phyloP scores from a whole-genome alignment of 2,329 filamentous ascomycete genomes.

The Pseudocercospora fijiensis region DNA sequence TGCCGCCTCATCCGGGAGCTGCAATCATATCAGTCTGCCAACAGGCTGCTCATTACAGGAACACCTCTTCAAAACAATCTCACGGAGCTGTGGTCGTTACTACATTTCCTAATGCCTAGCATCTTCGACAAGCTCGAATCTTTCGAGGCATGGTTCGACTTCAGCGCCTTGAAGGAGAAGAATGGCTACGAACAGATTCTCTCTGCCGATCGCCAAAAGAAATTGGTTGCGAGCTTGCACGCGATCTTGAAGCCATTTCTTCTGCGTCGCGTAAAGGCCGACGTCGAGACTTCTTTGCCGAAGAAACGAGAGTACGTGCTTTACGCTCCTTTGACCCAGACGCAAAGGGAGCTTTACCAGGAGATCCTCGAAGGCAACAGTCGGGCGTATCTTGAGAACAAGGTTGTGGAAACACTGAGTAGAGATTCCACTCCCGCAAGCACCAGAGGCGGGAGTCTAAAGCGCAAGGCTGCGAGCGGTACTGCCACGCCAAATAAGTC shows the following conservation, averaged over 20 bases:
- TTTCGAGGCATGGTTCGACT: conserved; percentile 96
- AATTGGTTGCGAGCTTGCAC: conserved; percentile 83
- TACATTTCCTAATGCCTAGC: conserved; percentile 88
- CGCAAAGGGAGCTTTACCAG: conserved; percentile 88
- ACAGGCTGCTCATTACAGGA: conserved; percentile 87
- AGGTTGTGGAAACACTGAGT: conserved; percentile 66
- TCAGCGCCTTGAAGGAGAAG: conserved; percentile 85
- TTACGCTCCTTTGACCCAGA: conserved; percentile 85
- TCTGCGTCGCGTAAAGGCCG: conserved; percentile 82
- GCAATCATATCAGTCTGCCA: conserved; percentile 84
- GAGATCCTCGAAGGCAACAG: conserved; percentile 63
- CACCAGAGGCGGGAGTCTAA: conserved; percentile 50
- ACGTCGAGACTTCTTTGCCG: conserved; percentile 86
- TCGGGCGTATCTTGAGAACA: conserved; percentile 66
- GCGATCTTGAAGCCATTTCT: conserved; percentile 89
- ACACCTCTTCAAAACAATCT: conserved; percentile 96
- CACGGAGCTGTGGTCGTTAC: conserved; percentile 87
- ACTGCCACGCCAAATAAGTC: conserved; percentile 64
- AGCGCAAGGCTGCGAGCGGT: conserved; percentile 55
- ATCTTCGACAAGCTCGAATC: conserved; percentile 92
- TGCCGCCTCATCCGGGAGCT: conserved; percentile 87
- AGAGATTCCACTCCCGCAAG: conserved; percentile 52
- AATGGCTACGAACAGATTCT: conserved; percentile 75
- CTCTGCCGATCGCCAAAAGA: conserved; percentile 73
- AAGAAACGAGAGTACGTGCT: conserved; percentile 96